These are phyloP conservation scores for Mariannaea sp. DNA, from an alignment of 2,329 filamentous ascomycete genomes.

Conservation along the genomic window DNA sequence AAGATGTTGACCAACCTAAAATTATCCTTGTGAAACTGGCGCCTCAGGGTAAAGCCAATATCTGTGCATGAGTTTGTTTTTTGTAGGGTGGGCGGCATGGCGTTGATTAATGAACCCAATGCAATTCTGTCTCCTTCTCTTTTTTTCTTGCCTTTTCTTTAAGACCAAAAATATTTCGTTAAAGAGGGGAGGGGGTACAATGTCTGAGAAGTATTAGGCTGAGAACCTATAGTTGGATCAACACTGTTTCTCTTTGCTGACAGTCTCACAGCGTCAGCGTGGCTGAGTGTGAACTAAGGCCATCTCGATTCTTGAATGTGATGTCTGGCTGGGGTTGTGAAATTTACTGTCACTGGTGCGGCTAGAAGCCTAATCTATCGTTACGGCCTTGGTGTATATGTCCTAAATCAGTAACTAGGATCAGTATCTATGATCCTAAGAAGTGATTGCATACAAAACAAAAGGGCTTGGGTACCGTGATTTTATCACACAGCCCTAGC, in stretches of 20 bases:
- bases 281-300: slow-evolving; percentile 4
- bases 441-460: not conserved
- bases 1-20: slow-evolving; percentile 63
- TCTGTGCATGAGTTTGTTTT: slow-evolving; percentile 61
- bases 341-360: slow-evolving; percentile 6
- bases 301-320: not conserved
- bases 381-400: not conserved
- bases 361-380: slow-evolving; percentile 2
- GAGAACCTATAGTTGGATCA: not conserved
- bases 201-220: not conserved
- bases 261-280: not conserved
- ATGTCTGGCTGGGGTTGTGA: not conserved
- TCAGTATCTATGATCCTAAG: not conserved
- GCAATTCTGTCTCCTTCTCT: no score
- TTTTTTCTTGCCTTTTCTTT: no score
- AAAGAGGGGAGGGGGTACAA: no score
- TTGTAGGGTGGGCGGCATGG: slow-evolving; percentile 48
- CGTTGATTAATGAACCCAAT: no score
- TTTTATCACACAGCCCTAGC: no score
- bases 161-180: no score
- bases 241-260: slow-evolving; percentile 3
- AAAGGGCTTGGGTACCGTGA: not conserved
- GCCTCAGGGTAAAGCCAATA: slow-evolving; percentile 74
- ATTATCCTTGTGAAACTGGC: slow-evolving; percentile 73
- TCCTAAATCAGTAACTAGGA: slow-evolving; percentile 1